Evolutionary conservation across 1,139 yeast species (phyloP).

Genomic region (Yueomyces sp.): DNA sequence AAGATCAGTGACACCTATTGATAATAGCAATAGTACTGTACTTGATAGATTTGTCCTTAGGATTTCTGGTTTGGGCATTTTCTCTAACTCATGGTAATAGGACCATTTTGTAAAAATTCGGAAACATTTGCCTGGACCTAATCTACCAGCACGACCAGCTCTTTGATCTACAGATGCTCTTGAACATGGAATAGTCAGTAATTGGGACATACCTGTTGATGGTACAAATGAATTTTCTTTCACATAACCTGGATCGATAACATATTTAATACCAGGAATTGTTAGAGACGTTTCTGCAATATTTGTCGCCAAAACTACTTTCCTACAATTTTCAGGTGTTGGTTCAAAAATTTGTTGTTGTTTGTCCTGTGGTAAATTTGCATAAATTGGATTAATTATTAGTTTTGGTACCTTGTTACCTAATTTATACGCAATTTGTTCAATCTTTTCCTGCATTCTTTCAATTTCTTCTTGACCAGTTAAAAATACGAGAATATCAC

Average conservation of each 20-base stretch:
- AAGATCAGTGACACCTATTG: conserved; percentile 73
- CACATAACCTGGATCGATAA: conserved; percentile 86
- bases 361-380: conserved; percentile 74
- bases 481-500: conserved; percentile 82
- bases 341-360: conserved; percentile 76
- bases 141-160: conserved; percentile 96
- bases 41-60: conserved; percentile 67
- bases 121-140: conserved; percentile 91
- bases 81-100: conserved; percentile 61
- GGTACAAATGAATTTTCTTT: conserved; percentile 80
- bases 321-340: conserved; percentile 66
- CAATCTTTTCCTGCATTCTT: conserved; percentile 55
- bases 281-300: conserved; percentile 96
- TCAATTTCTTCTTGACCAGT: conserved; percentile 96
- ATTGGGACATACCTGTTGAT: conserved; percentile 76
- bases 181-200: conserved; percentile 78
- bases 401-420: conserved; percentile 54
- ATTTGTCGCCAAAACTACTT: conserved; percentile 90
- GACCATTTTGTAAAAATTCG: conserved; percentile 83
- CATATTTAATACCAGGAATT: conserved; percentile 80
- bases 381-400: conserved; percentile 79
- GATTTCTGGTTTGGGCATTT: conserved; percentile 81
- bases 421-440: conserved; percentile 51
- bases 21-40: conserved; percentile 59
- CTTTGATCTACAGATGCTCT: conserved; percentile 93